A percentile compares a stretch with the other conserved stretches of the same genome.
phyloP scores from a whole-genome alignment of 768 basidiomycete species.

The Pholiota conissans region DNA sequence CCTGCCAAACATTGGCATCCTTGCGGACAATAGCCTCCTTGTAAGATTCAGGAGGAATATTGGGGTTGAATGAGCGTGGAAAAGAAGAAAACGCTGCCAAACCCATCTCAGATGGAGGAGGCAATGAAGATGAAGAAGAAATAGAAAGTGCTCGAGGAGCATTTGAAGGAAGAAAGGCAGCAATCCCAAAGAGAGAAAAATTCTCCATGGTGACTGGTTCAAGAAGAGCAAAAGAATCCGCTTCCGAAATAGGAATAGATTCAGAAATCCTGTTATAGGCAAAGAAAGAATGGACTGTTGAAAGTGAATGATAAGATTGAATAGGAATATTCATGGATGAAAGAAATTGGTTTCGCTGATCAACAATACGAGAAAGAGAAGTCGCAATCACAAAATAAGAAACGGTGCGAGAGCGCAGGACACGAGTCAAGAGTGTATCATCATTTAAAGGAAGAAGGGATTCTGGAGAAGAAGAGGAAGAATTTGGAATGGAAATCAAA shows the following conservation, averaged over 20 bases:
- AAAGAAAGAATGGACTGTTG: not conserved
- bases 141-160: no score
- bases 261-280: not conserved
- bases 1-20: conserved; percentile 22
- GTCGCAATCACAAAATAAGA: not conserved
- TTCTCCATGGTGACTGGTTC: not conserved
- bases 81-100: not conserved
- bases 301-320: not conserved
- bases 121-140: no score
- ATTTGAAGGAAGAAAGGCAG: not conserved
- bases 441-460: not conserved
- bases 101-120: not conserved
- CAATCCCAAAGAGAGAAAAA: not conserved
- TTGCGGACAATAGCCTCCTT: conserved; percentile 17
- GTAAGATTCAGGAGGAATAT: conserved; percentile 17
- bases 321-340: not conserved
- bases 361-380: not conserved
- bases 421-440: not conserved
- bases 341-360: not conserved
- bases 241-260: not conserved
- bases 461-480: not conserved
- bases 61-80: conserved; percentile 10
- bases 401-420: not conserved
- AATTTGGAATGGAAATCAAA: no score
- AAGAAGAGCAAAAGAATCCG: not conserved